Evolutionary conservation across 2,329 filamentous ascomycete species (phyloP), one percentile per base, ranked within the genome.

Genomic region (Verticillium tricorpus): DNA sequence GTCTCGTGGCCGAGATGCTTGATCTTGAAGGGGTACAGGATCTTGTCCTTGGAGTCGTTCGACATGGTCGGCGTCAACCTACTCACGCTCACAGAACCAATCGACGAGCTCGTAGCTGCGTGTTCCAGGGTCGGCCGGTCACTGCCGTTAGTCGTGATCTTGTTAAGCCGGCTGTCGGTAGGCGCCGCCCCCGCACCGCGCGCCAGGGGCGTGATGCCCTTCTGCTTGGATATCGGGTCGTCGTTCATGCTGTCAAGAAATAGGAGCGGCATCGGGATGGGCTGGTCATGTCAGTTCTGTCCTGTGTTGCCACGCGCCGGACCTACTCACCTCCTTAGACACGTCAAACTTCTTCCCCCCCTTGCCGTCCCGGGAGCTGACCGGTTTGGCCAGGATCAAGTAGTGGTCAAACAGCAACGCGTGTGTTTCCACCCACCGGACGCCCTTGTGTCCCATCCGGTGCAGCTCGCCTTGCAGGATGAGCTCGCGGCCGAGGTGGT

Each of bases 371-470:
- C 93, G 92, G 56, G 87, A 81, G 12, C 84, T 81, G 3, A 88
- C 82, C 8, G 92, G 83, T 79, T 99, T 99, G 45, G 95, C 91
- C 55, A 99, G 79, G 37, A 99, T 93, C 40, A 99, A 83, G 74
- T 97, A 99, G 76, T 99, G 93, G 70, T 99, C 96, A 71, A 99
- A 98, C 0, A 99, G 83, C 56, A 99, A 84, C 2, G 92, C 93
- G 72, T 97, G 93, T 0, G 92, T 96, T 70, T 99, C 95, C 8
- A 98, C 88, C 89, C 94, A 97, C 65, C 89, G 89, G 72, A 98
- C 95, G 61, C 93, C 88, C 73, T 91, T 96, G 54, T 89, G 91
- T 61, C 94, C 93, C 79, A 93, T 90, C 65, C 95, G 85, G 73
- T 96, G 92, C 62, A 99, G 78, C 68, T 98, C 93, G 62, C 95